phyloP scores from a whole-genome alignment of 108 stramenopile species.

The Skeletonema grethae region DNA sequence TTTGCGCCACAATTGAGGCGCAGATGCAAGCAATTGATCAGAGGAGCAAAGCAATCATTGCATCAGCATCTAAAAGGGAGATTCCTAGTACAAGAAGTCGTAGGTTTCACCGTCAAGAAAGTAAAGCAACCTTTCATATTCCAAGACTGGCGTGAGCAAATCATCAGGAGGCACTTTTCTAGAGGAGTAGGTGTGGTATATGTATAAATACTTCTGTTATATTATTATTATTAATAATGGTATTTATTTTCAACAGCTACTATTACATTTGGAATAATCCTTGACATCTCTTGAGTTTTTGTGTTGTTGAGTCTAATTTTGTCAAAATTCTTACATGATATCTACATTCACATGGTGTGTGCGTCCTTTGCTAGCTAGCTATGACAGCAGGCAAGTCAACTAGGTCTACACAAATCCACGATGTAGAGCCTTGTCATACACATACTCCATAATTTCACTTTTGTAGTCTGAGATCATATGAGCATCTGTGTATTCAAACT shows the following conservation, averaged over 20 bases:
- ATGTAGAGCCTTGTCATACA: slow-evolving; percentile 7
- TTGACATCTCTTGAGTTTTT: not conserved
- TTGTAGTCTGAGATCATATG: slow-evolving; percentile 9
- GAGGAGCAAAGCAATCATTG: not conserved
- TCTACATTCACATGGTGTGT: not conserved
- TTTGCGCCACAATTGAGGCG: not conserved
- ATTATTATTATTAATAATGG: too few relatives aligned
- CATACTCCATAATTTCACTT: slow-evolving; percentile 2
- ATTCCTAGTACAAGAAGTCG: not conserved
- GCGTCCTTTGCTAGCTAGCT: not conserved
- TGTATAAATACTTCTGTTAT: too few relatives aligned
- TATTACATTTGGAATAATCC: too few relatives aligned
- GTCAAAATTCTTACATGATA: not conserved
- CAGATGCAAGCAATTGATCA: slow-evolving; percentile 1
- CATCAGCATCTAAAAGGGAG: not conserved
- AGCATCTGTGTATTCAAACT: slow-evolving; percentile 12
- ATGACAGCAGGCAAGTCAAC: not conserved
- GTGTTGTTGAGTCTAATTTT: not conserved
- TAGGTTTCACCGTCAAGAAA: not conserved
- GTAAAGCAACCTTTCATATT: not conserved
- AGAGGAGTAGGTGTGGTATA: too few relatives aligned
- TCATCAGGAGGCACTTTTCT: too few relatives aligned
- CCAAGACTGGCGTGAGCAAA: not conserved
- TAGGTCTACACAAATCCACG: slow-evolving; percentile 1
- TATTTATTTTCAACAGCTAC: too few relatives aligned